Base-by-base conservation (phyloP, 2,329 filamentous ascomycete species). In the Incumbomyces delicatus region DNA sequence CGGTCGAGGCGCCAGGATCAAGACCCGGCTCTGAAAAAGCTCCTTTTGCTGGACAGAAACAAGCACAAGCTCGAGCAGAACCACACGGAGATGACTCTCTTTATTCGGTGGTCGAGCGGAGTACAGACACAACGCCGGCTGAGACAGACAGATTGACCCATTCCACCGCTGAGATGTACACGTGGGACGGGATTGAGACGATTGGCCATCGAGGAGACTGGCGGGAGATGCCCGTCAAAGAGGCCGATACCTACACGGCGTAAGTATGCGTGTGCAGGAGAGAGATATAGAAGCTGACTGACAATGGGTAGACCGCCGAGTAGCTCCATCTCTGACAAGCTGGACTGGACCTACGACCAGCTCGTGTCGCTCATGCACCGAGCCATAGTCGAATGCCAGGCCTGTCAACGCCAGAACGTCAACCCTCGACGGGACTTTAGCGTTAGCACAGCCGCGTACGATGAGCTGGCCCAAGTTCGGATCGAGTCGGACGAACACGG, bases 151-250 rank as follows among this genome's bases (percentile, higher is more conserved):
- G n/a, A 10, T 78, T 78, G 8, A 27, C 22, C 8, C 8, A 27
- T 27, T 27, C n/a, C n/a, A 27, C 8, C 60, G 57, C 64, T 42
- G 66, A 66, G 14, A 70, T 75, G 20, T 60, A 59, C 30, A 71
- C 64, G 2, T 77, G 74, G 72, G 64, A 75, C 44, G 73, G 71
- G 0, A 60, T 83, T 49, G 67, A 74, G 53, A 64, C 63, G 41
- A 66, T 83, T 30, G 80, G 80, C 6, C 68, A 70, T 49, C 57
- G 70, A 39, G 65, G 63, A 34, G 61, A 58, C 48, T 71, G 66
- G 66, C 58, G 53, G 32, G 58, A 68, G 35, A 50, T 62, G 17
- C 63, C 64, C 32, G 58, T 63, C 39, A 60, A 60, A 29, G 51
- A 59, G 12, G 57, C 59, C 12, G 64, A 74, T 60, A 47, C 53